Evolutionary conservation across 1,139 yeast species (phyloP), one percentile per base, ranked within the genome.

Genomic region (Pichia sp.): DNA sequence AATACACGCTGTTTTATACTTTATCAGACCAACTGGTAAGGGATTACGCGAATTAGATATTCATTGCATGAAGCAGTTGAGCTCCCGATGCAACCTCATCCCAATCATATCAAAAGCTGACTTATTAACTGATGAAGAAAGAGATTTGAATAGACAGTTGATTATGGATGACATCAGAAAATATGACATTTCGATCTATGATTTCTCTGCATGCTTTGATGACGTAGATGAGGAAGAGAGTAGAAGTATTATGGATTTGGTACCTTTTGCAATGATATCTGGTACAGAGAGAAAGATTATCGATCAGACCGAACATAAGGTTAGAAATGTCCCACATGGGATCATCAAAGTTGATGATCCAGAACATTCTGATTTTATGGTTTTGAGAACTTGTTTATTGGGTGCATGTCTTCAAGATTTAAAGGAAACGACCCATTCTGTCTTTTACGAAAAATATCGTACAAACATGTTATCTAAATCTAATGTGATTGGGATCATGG

Each of bases 101-200:
- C 99, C 99, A 42, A 85, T 93, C 47, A 90, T 93, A 70, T 95
- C 96, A 60, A 92, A 92, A 72, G 81, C 96, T 23, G 99, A 93
- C 70, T 79, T 95, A 32, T 76, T 92, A 67, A 92, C 97, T 10
- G 74, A 87, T 57, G 87, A 83, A 47, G 99, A 93, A 75, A 81
- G 76, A 79, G 54, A 75, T 74, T 52, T 89, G 82, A 74, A 90
- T 89, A 76, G 84, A 79, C 63, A 71, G 75, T 54, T 78, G 79
- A 67, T 96, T 85, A 71, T 78, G 76, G 60, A 95, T 86, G 73
- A 86, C 88, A 67, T 76, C 73, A 80, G 85, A 72, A 77, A 80
- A 56, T 79, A 90, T 69, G 81, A 82, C 61, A 80, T 92, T 64
- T 87, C 87, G 69, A 96, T 97, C 29, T 90, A 85, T 71, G 96